phyloP scores from a whole-genome alignment of 768 basidiomycete species.

The Neoboletus brunneissimus region DNA sequence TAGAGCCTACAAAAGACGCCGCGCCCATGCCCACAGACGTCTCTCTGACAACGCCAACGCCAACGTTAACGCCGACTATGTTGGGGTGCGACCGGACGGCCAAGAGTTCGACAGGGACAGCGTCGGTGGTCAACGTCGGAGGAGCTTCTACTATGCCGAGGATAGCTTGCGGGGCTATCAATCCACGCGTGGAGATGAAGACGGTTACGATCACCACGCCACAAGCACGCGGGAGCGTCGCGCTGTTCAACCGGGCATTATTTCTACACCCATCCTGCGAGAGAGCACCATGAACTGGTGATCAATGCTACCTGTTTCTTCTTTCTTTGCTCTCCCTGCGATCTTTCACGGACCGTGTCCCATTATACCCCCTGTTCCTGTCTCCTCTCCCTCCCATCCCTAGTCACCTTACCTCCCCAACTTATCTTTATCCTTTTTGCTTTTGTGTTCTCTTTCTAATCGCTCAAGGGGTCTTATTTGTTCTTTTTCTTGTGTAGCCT shows the following conservation, averaged over 20 bases:
- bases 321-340: background rate
- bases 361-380: conserved; percentile 14
- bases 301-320: conserved; percentile 7
- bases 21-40: conserved; percentile 67
- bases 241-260: conserved; percentile 55
- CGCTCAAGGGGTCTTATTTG: background rate
- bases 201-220: conserved; percentile 34
- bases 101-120: conserved; percentile 76
- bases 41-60: conserved; percentile 51
- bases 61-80: conserved; percentile 20
- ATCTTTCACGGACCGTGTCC: conserved; percentile 10
- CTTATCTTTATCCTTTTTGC: conserved; percentile 2
- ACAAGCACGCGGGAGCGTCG: conserved; percentile 54
- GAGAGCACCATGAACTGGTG: conserved; percentile 89
- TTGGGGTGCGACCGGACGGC: conserved; percentile 57
- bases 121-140: conserved; percentile 64
- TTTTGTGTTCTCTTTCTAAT: background rate
- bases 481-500: conserved; percentile 12
- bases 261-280: conserved; percentile 72
- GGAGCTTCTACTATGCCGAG: conserved; percentile 87
- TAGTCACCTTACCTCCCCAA: background rate
- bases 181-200: conserved; percentile 36
- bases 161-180: conserved; percentile 69
- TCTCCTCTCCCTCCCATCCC: background rate
- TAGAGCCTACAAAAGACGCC: conserved; percentile 62